Conservation (phyloP, 1,139 yeast genomes). For the Debaryomyces fabryi region DNA sequence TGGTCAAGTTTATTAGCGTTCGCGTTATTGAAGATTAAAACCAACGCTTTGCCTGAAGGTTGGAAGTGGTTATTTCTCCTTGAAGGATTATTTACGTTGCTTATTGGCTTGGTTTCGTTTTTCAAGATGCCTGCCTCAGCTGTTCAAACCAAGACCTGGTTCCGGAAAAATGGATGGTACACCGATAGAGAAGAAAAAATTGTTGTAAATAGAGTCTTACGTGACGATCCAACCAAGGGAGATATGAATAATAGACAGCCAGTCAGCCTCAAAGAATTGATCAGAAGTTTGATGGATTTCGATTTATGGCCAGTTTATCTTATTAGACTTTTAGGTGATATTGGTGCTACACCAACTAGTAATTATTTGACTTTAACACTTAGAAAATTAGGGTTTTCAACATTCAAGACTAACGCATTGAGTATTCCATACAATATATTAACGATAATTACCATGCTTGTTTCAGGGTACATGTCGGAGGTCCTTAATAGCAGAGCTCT, state of each 20-base stretch:
- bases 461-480: slow-evolving; percentile 44
- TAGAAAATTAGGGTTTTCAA: slow-evolving; percentile 50
- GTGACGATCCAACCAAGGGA: slow-evolving; percentile 39
- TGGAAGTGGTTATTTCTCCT: slow-evolving; percentile 44
- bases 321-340: slow-evolving; percentile 42
- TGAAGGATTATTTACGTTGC: slow-evolving; percentile 36
- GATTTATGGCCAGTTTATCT: slow-evolving; percentile 56
- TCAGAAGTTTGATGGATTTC: slow-evolving; percentile 21
- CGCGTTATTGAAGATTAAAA: slow-evolving; percentile 15
- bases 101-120: slow-evolving; percentile 33
- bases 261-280: slow-evolving; percentile 23
- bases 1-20: slow-evolving; percentile 23
- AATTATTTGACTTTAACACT: slow-evolving; percentile 52
- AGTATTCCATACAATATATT: slow-evolving; percentile 53
- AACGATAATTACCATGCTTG: slow-evolving; percentile 39
- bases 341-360: slow-evolving; percentile 42
- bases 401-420: slow-evolving; percentile 56
- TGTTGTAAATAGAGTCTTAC: slow-evolving; percentile 29
- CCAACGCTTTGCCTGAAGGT: slow-evolving; percentile 14
- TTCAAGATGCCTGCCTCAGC: slow-evolving; percentile 39
- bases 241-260: slow-evolving; percentile 35
- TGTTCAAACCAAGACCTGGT: slow-evolving; percentile 30
- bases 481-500: slow-evolving; percentile 36
- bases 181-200: slow-evolving; percentile 40
- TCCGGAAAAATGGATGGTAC: slow-evolving; percentile 36